Evolutionary conservation across 805 yeast genomes (phyloP), one percentile per base, ranked within the genome.

Genomic region (Monosporozyma servazzii): DNA sequence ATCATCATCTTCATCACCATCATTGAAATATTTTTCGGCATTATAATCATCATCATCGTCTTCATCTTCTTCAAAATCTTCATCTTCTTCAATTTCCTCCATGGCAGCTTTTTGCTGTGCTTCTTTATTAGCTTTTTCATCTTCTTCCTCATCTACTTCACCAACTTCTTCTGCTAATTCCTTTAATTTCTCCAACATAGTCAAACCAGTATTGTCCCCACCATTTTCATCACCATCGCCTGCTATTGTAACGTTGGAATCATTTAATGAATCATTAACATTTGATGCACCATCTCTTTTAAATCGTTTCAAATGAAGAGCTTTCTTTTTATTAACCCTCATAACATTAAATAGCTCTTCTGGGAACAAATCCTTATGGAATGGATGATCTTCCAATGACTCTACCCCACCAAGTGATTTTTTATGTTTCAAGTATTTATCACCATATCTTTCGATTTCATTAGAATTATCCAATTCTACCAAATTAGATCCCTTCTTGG

Each of bases 381-480:
- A 87, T 1, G 95, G 95, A 68, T 86, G 89, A 49, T 85, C 89
- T 54, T 82, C 84, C 23, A 33, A 30, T 2, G 45, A 15, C 17
- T 40, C 46, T n/a, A 44, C 25, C 10, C 41, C 41, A 21, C 47
- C 33, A 51, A 49, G 17, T 15, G 83, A 77, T 60, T 78, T 80
- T 51, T 86, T 77, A 58, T 80, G 81, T 64, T 84, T 84, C 56
- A 83, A 72, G 67, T 86, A 90, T 64, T 75, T 75, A 66, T 90
- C 97, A 2, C 95, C 81, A 63, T 88, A 88, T 59, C 97, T 75
- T 62, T 82, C 79, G 43, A 90, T 77, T 1, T 91, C 89, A 31
- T 29, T n/a, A 8, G 49, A 20, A 8, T 44, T 50, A 63, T 87
- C 96, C 50, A 74, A 73, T 2, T 73, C 57, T 18, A 75, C 75